Conservation (phyloP, 192 early-diverging fungal species). For the Linderina pennispora region DNA sequence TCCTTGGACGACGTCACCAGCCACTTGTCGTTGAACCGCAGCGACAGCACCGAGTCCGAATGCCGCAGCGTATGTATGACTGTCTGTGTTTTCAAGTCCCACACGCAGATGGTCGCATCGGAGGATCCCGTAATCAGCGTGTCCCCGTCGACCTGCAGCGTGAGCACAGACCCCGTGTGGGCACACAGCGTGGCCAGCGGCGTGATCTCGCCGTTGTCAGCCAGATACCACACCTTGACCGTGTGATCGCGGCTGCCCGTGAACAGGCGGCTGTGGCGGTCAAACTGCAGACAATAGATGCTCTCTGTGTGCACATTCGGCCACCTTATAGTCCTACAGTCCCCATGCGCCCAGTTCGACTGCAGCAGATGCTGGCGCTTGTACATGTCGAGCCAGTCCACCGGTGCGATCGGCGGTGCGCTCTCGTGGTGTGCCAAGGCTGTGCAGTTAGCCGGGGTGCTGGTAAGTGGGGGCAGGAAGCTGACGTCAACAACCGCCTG, state of each 20-base stretch:
- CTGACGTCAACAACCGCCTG: no score
- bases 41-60: constrained; percentile 61
- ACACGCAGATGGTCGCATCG: constrained; percentile 61
- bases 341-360: constrained; percentile 65
- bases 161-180: constrained; percentile 77
- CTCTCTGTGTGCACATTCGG: constrained; percentile 72
- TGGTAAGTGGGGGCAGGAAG: no score
- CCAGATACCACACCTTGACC: constrained; percentile 74
- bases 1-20: constrained; percentile 85
- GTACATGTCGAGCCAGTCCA: constrained; percentile 75
- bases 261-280: constrained; percentile 55
- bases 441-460: background rate
- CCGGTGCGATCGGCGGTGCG: constrained; percentile 7
- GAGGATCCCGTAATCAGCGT: constrained; percentile 65
- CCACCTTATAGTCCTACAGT: constrained; percentile 53
- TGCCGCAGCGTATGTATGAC: constrained; percentile 51
- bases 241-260: constrained; percentile 66
- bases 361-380: constrained; percentile 57
- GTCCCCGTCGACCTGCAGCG: constrained; percentile 70
- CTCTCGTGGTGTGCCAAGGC: background rate
- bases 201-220: constrained; percentile 41
- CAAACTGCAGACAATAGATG: constrained; percentile 82
- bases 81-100: constrained; percentile 60
- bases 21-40: constrained; percentile 66
- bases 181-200: constrained; percentile 55